Base-by-base conservation (phyloP, 345 rosid genomes). In the Boechera divaricarpa region DNA sequence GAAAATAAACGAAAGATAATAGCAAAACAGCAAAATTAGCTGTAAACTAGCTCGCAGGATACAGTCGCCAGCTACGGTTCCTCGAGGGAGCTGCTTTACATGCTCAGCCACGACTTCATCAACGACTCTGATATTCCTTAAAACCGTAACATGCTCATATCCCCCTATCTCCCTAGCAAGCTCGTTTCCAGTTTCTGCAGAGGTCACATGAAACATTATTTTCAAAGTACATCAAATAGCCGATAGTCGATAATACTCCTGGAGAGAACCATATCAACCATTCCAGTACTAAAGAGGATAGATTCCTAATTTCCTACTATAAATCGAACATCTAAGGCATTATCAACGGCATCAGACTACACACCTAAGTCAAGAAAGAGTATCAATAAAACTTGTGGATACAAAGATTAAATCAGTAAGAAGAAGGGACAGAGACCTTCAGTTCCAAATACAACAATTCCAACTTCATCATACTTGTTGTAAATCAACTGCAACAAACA, bases 131-230 rank as follows among this genome's bases (percentile, higher is more conserved):
- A 91, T 85, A 47, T 83, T 79, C 65, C 67, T 83, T 35, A 88
- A 80, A 57, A 88, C 98, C 1, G 26, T 39, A 56, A 95, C 75
- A 82, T 92, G 75, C 74, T 88, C 87, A 79, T 95, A 95, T 77
- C 98, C 99, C 73, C 96, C 99, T 55, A 92, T 86, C 72, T 91
- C 96, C 52, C 44, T 70, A 41, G 88, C 82, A 82, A 95, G 89
- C 72, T 89, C 97, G 74, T 92, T 95, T n/a, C 77, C 77, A 8
- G 97, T 89, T 52, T 81, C 97, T 92, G 80, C 54, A 51, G 21
- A 77, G 61, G 72, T 57, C 81, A 65, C 69, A 67, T 67, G 31
- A 48, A 41, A 64, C 33, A 49, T 49, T 2, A 64, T 71, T 21
- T 26, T n/a, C 69, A 10, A 52, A 49, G 26, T n/a, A 58, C 57